A percentile compares a stretch with the other conserved stretches of the same genome.
phyloP scores from a whole-genome alignment of 495 filamentous ascomycete species.

The Neurospora sp. region DNA sequence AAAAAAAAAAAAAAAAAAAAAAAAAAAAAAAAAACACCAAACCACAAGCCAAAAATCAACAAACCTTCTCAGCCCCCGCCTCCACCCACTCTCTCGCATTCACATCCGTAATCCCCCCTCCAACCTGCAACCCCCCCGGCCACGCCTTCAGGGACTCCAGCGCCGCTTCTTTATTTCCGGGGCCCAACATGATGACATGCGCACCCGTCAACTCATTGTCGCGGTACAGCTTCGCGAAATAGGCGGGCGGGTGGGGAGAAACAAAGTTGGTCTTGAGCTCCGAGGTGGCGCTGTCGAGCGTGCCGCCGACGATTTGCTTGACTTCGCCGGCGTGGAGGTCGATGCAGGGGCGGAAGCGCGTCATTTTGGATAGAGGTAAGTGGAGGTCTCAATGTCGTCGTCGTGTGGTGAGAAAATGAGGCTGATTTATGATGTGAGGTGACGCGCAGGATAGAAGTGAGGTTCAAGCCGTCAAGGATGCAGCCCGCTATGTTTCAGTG shows the following conservation, averaged over 20 bases:
- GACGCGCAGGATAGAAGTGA: background rate
- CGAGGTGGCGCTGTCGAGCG: constrained; percentile 54
- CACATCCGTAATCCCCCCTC: constrained; percentile 76
- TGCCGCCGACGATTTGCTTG: constrained; percentile 97
- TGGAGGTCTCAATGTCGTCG: no score
- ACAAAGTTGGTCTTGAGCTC: constrained; percentile 84
- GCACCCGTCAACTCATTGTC: constrained; percentile 63
- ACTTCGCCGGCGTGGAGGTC: constrained; percentile 92
- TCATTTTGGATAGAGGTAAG: constrained; percentile 51
- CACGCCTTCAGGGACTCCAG: constrained; percentile 64
- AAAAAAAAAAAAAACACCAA: no score
- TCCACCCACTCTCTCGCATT: constrained; percentile 85
- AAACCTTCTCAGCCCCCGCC: constrained; percentile 80
- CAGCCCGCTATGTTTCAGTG: background rate
- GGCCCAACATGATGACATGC: constrained; percentile 93
- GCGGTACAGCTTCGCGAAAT: constrained; percentile 74
- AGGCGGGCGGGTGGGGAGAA: constrained; percentile 64
- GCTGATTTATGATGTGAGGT: background rate
- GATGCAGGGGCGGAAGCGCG: constrained; percentile 89
- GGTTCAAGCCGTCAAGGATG: background rate
- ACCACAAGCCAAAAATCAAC: background rate
- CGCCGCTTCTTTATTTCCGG: constrained; percentile 73
- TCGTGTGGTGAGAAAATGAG: background rate
- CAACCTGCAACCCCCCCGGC: constrained; percentile 72
- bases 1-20: no score